Evolutionary conservation across 768 basidiomycete genomes (phyloP).

Genomic region (Hemileccinum rubropunctum): DNA sequence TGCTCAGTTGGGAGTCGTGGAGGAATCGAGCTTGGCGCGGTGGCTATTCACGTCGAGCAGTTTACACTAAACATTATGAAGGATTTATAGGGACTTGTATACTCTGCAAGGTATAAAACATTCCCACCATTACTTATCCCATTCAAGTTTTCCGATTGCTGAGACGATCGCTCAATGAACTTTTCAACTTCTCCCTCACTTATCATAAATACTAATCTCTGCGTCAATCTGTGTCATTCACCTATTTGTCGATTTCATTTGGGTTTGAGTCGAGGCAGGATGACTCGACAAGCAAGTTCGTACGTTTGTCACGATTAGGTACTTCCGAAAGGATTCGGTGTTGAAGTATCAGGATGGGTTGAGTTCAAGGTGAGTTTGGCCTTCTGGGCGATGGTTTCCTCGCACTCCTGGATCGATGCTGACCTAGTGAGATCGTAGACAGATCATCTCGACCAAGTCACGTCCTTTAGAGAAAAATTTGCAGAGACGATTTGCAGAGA

Average conservation of each 20-base stretch:
- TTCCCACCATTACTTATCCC: too few relatives aligned
- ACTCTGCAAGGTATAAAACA: too few relatives aligned
- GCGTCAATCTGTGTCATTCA: conserved; percentile 75
- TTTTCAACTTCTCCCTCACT: conserved; percentile 88
- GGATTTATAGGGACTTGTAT: too few relatives aligned
- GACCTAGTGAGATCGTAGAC: conserved; percentile 39
- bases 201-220: conserved; percentile 83
- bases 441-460: conserved; percentile 39
- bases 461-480: conserved; percentile 60
- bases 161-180: conserved; percentile 87
- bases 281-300: conserved; percentile 68
- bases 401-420: conserved; percentile 5
- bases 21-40: too few relatives aligned
- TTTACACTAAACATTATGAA: too few relatives aligned
- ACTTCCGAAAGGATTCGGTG: conserved; percentile 75
- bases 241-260: conserved; percentile 88
- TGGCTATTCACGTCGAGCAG: too few relatives aligned
- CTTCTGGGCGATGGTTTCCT: background rate
- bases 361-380: conserved; percentile 58
- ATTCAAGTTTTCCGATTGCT: too few relatives aligned
- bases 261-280: conserved; percentile 63
- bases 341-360: conserved; percentile 66
- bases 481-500: conserved; percentile 50
- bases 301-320: conserved; percentile 86
- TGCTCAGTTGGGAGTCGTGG: too few relatives aligned